Conservation (phyloP, 768 basidiomycete species). For the Boletus subparvulus region DNA sequence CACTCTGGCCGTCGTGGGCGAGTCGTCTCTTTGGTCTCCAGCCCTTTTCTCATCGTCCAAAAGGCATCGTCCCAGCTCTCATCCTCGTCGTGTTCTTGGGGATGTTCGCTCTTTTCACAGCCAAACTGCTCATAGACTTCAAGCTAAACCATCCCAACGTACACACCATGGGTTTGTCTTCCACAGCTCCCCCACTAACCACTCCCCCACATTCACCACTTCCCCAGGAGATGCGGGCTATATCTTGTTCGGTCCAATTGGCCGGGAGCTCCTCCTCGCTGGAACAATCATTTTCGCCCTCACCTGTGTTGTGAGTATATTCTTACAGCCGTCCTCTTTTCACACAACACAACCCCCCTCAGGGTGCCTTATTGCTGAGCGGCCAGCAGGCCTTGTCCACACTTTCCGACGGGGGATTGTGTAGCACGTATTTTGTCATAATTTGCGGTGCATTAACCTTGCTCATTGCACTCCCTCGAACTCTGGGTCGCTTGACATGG, state of each 20-base stretch:
- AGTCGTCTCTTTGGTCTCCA: background rate
- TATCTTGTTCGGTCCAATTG: conserved; percentile 2
- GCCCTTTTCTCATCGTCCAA: background rate
- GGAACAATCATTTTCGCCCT: conserved; percentile 3
- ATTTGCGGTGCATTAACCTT: conserved; percentile 40
- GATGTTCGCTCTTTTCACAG: conserved; percentile 17
- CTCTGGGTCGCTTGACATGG: conserved; percentile 42
- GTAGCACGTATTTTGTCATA: conserved; percentile 43
- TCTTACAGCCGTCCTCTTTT: background rate
- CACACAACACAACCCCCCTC: background rate
- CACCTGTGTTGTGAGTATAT: background rate
- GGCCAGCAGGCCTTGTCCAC: conserved; percentile 52
- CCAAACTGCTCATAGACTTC: conserved; percentile 45
- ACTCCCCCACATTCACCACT: background rate
- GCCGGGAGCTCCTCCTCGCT: conserved; percentile 1
- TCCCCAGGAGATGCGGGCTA: conserved; percentile 3
- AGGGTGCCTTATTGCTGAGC: conserved; percentile 35
- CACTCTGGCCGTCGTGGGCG: conserved; percentile 1
- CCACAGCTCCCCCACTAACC: background rate
- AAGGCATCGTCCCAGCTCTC: conserved; percentile 10
- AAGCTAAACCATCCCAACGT: conserved; percentile 47
- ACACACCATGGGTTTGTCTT: conserved; percentile 47
- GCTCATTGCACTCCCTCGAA: conserved; percentile 7
- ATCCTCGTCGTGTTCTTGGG: conserved; percentile 1
- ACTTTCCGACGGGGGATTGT: conserved; percentile 49